phyloP scores from a whole-genome alignment of 2,329 filamentous ascomycete genomes.

The Drechslerella dactyloides region DNA sequence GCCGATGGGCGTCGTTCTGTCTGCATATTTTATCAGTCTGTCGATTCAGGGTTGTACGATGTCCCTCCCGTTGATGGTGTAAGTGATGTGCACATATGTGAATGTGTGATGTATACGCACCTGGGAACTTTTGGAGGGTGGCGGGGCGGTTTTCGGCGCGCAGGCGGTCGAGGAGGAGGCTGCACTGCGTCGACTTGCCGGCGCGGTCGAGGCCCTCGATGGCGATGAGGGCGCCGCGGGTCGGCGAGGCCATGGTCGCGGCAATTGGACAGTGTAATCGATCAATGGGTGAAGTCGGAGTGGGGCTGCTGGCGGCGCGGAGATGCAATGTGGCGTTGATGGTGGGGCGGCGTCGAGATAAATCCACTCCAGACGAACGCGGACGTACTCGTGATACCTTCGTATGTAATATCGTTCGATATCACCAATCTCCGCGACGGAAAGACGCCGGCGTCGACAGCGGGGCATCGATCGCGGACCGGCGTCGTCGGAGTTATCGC shows the following conservation, averaged over 20 bases:
- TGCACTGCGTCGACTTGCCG: slow-evolving; percentile 90
- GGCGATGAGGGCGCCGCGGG: slow-evolving; percentile 76
- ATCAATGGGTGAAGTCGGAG: neutral
- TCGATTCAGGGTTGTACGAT: too few relatives aligned
- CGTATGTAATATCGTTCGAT: too few relatives aligned
- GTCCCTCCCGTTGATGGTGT: too few relatives aligned
- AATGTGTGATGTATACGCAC: slow-evolving; percentile 58
- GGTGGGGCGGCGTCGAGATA: too few relatives aligned
- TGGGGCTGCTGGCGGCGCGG: neutral
- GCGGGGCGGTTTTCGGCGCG: slow-evolving; percentile 63
- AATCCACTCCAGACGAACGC: too few relatives aligned
- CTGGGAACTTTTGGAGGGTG: slow-evolving; percentile 70
- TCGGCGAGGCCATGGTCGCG: slow-evolving; percentile 51
- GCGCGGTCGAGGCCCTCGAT: slow-evolving; percentile 89
- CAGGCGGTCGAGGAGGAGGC: slow-evolving; percentile 67
- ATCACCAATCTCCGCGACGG: neutral
- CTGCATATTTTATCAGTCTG: slow-evolving; percentile 62
- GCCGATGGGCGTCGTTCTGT: slow-evolving; percentile 82
- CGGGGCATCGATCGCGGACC: neutral
- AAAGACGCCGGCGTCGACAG: neutral
- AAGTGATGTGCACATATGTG: neutral
- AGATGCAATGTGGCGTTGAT: neutral
- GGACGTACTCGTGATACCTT: too few relatives aligned
- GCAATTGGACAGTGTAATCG: slow-evolving; percentile 1
- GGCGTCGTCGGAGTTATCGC: neutral